These are phyloP conservation scores for Tetrapisispora fleetii DNA, from an alignment of 805 yeast genomes.

Conservation along the genomic window DNA sequence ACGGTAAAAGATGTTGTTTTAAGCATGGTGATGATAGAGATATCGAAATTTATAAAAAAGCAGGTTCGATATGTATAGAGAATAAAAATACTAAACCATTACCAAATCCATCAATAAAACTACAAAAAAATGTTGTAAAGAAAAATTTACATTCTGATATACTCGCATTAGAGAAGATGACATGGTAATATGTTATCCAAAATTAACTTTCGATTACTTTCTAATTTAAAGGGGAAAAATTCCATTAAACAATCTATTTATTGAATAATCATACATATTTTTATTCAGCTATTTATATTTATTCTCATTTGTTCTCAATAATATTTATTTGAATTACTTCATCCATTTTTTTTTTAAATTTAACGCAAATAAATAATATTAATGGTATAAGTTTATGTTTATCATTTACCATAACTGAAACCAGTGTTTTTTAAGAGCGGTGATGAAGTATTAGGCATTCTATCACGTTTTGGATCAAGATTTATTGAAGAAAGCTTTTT, in stretches of 20 bases:
- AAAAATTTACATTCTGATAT: conserved; percentile 24
- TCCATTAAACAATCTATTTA: background rate
- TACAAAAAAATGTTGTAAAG: background rate
- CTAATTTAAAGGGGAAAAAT: too few relatives aligned
- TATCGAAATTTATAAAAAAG: conserved; percentile 21
- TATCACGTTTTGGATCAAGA: background rate
- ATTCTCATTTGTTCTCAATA: conserved; percentile 1
- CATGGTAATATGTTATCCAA: conserved; percentile 15
- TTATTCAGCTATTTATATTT: background rate
- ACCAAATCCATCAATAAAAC: background rate
- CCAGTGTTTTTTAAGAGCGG: background rate
- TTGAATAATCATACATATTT: background rate
- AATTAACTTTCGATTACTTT: background rate
- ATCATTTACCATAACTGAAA: background rate
- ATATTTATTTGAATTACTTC: background rate
- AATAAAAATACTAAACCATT: background rate
- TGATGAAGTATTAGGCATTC: conserved; percentile 7
- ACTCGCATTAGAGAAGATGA: conserved; percentile 23
- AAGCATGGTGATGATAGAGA: conserved; percentile 52
- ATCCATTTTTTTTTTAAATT: background rate
- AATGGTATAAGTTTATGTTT: background rate
- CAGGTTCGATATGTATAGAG: conserved; percentile 10
- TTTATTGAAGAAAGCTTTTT: conserved; percentile 1
- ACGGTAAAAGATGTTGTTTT: conserved; percentile 87
- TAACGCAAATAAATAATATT: background rate